Evolutionary conservation across 1,284 basidiomycete species (phyloP).

Genomic region (Exobasidium rhododendri): DNA sequence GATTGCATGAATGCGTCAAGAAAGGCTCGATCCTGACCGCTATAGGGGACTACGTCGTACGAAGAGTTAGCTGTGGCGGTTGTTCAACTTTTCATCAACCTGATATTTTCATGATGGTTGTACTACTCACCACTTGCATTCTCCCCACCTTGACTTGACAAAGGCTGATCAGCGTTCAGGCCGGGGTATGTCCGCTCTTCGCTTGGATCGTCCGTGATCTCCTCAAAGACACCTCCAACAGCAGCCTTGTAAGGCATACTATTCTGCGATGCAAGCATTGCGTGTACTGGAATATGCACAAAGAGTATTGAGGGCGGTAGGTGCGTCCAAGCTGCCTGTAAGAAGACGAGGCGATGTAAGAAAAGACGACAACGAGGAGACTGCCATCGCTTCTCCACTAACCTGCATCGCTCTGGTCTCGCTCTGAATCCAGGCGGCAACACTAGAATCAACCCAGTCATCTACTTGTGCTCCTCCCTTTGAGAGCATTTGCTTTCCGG

Average conservation of each 20-base stretch:
- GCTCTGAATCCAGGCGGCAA: slow-evolving; percentile 15
- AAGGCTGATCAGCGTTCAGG: slow-evolving; percentile 19
- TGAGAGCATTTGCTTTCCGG: slow-evolving; percentile 13
- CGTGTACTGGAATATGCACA: slow-evolving; percentile 19
- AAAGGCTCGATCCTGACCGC: slow-evolving; percentile 16
- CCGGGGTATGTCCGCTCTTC: slow-evolving; percentile 9
- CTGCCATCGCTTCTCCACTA: too few relatives aligned
- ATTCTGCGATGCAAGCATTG: neutral
- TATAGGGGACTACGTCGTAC: slow-evolving; percentile 4
- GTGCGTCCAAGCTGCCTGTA: slow-evolving; percentile 9
- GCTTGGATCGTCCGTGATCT: neutral
- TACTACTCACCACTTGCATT: neutral
- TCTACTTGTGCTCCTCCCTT: slow-evolving; percentile 11
- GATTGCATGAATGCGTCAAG: slow-evolving; percentile 14
- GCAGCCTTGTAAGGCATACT: slow-evolving; percentile 12
- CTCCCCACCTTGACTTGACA: slow-evolving; percentile 13
- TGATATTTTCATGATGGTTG: neutral
- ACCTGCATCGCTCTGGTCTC: slow-evolving; percentile 12
- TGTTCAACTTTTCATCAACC: neutral
- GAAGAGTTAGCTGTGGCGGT: neutral
- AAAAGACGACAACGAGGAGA: too few relatives aligned
- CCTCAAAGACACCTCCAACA: slow-evolving; percentile 17
- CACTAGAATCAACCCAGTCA: slow-evolving; percentile 18
- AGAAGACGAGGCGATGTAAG: too few relatives aligned
- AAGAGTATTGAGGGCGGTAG: slow-evolving; percentile 18